Conservation (phyloP, 73 alveolate genomes). For the Paramecium sonneborni region DNA sequence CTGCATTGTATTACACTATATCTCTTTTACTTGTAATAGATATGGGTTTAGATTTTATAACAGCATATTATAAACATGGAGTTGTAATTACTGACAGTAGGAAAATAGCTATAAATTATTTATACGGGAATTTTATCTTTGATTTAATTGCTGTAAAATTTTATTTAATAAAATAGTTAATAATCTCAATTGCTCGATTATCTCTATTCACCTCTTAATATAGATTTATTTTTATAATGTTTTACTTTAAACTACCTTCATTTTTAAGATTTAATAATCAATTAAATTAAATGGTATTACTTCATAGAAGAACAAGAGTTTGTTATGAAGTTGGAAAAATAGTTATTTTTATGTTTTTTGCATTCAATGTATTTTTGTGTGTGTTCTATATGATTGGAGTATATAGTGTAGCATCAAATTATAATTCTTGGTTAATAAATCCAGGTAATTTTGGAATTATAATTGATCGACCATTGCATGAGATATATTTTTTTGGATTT, state of each 20-base stretch:
- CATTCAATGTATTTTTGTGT: not conserved
- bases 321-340: not conserved
- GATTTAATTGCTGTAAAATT: not conserved
- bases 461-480: not conserved
- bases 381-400: not conserved
- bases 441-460: conserved; percentile 19
- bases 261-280: conserved; percentile 9
- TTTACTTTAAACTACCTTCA: conserved; percentile 26
- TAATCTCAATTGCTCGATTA: not conserved
- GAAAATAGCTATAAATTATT: not conserved
- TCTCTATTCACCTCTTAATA: not conserved
- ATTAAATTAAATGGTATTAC: not conserved
- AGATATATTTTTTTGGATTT: not conserved
- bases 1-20: not conserved
- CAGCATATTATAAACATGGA: conserved; percentile 49
- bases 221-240: not conserved
- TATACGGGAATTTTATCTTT: conserved; percentile 29
- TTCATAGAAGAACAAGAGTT: not conserved
- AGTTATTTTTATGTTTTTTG: not conserved
- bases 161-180: not conserved
- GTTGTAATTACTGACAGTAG: not conserved
- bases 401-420: not conserved
- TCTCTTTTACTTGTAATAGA: not conserved
- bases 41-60: conserved; percentile 17
- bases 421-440: conserved; percentile 18